Evolutionary conservation across 768 basidiomycete species (phyloP).

Genomic region (Hygrocybe coccinea): DNA sequence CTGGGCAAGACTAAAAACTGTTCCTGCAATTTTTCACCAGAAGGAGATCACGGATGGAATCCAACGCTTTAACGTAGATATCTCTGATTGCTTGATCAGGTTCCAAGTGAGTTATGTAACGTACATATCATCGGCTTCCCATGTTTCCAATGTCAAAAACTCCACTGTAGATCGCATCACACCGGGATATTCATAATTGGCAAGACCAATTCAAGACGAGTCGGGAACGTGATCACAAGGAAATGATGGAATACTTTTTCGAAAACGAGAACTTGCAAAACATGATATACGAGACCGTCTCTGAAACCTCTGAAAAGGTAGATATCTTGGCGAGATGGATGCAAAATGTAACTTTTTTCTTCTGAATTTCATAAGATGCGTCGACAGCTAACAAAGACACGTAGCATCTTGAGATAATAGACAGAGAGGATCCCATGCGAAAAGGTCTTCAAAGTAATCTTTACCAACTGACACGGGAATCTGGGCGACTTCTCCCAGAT

Average conservation of each 20-base stretch:
- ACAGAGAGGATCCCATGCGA: constrained; percentile 32
- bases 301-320: constrained; percentile 32
- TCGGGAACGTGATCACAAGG: constrained; percentile 38
- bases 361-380: background rate
- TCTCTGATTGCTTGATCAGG: constrained; percentile 43
- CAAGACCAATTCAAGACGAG: constrained; percentile 39
- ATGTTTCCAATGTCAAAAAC: background rate
- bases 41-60: constrained; percentile 42
- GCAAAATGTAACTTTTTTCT: constrained; percentile 37
- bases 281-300: constrained; percentile 25
- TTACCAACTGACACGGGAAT: constrained; percentile 44
- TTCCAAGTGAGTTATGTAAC: constrained; percentile 37
- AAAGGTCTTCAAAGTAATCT: constrained; percentile 45
- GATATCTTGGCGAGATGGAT: constrained; percentile 43
- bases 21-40: constrained; percentile 45
- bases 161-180: constrained; percentile 40
- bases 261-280: constrained; percentile 34
- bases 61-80: constrained; percentile 38
- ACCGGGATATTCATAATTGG: constrained; percentile 46
- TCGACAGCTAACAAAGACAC: background rate
- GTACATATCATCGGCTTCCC: background rate
- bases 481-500: constrained; percentile 44
- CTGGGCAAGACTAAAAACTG: constrained; percentile 37
- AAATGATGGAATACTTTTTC: constrained; percentile 40
- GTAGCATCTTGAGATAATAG: background rate